These are phyloP conservation scores for Lentinula lateritia DNA, from an alignment of 768 basidiomycete genomes.

Conservation along the genomic window DNA sequence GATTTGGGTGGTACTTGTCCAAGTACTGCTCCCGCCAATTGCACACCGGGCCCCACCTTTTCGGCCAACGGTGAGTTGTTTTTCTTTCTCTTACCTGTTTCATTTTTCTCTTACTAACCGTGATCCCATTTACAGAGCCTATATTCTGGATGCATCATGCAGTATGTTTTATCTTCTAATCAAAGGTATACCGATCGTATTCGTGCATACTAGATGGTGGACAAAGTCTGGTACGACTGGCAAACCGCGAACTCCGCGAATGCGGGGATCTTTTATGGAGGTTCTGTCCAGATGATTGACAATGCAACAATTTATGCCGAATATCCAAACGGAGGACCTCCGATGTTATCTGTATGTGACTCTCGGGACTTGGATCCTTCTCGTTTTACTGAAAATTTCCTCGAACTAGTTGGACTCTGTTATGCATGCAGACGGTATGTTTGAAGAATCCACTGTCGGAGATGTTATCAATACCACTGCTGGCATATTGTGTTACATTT, in stretches of 20 bases:
- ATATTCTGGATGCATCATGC: constrained; percentile 30
- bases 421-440: constrained; percentile 22
- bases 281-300: constrained; percentile 20
- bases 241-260: constrained; percentile 19
- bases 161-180: constrained; percentile 13
- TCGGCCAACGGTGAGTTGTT: constrained; percentile 26
- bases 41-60: constrained; percentile 22
- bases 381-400: neutral
- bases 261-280: constrained; percentile 22
- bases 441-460: constrained; percentile 15
- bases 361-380: neutral
- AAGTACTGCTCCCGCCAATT: constrained; percentile 14
- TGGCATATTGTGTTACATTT: constrained; percentile 29
- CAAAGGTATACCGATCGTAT: neutral
- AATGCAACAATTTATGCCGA: constrained; percentile 13
- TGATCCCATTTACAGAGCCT: constrained; percentile 19
- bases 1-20: constrained; percentile 25
- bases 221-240: constrained; percentile 33
- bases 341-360: constrained; percentile 16
- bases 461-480: constrained; percentile 25
- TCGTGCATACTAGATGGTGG: constrained; percentile 23
- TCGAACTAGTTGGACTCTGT: constrained; percentile 17
- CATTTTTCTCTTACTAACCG: neutral
- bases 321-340: constrained; percentile 20
- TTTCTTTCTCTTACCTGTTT: neutral